Evolutionary conservation across 495 filamentous ascomycete genomes (phyloP).

Genomic region (Letharia lupina): DNA sequence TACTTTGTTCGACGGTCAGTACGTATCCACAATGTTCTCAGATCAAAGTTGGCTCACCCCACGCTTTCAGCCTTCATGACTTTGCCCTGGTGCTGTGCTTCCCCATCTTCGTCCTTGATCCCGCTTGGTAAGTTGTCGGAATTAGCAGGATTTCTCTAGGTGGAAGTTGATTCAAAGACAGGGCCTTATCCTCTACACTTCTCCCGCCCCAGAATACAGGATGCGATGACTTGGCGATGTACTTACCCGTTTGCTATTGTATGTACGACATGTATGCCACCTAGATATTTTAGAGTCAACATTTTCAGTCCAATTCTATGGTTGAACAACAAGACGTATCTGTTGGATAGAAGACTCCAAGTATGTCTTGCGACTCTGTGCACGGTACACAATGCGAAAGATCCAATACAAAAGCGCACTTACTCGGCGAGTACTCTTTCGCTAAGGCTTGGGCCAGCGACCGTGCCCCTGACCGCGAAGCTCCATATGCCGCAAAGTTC

Average conservation of each 20-base stretch:
- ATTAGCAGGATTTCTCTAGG: background rate
- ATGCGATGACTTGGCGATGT: background rate
- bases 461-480: constrained; percentile 35
- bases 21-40: constrained; percentile 30
- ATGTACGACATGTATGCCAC: constrained; percentile 42
- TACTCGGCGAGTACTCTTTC: constrained; percentile 35
- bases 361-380: background rate
- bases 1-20: constrained; percentile 35
- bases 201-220: background rate
- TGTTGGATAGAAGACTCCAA: background rate
- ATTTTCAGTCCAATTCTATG: background rate
- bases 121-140: constrained; percentile 31
- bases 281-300: background rate
- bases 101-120: constrained; percentile 37
- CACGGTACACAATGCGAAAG: background rate
- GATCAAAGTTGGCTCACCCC: constrained; percentile 19
- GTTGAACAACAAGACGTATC: background rate
- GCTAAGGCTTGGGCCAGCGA: constrained; percentile 40
- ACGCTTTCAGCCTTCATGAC: constrained; percentile 38
- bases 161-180: background rate
- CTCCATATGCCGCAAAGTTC: constrained; percentile 40
- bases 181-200: background rate
- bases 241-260: constrained; percentile 26
- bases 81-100: constrained; percentile 36
- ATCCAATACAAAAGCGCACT: background rate